Percentiles rank a stretch among this genome's conserved stretches.
phyloP scores from a whole-genome alignment of 805 yeast genomes.

The Sungouiozyma ichnusensis region DNA sequence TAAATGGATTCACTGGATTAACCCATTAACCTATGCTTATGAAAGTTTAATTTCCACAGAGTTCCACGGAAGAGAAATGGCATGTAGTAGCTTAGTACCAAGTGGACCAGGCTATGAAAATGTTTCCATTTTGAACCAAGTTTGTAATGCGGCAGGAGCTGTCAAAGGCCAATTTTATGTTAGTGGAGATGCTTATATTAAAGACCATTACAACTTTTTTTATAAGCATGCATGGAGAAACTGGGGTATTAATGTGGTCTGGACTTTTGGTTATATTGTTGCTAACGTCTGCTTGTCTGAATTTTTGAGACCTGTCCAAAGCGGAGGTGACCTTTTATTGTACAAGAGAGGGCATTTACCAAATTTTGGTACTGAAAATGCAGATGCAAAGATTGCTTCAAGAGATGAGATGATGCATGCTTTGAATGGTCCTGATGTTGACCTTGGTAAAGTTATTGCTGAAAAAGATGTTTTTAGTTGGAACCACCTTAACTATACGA shows the following conservation, averaged over 20 bases:
- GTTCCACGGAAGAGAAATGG: constrained; percentile 43
- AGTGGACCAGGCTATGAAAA: constrained; percentile 44
- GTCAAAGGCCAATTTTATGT: constrained; percentile 36
- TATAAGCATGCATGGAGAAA: constrained; percentile 49
- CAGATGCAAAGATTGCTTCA: constrained; percentile 30
- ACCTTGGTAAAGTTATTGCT: constrained; percentile 25
- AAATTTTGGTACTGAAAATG: constrained; percentile 25
- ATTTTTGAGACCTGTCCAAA: constrained; percentile 28
- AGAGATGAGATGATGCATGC: constrained; percentile 33
- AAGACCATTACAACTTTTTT: constrained; percentile 31
- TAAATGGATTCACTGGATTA: constrained; percentile 43
- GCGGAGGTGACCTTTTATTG: constrained; percentile 33
- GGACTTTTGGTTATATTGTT: constrained; percentile 32
- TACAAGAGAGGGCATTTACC: constrained; percentile 38
- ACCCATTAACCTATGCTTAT: constrained; percentile 39
- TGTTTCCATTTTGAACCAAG: constrained; percentile 30
- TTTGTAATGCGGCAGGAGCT: constrained; percentile 48
- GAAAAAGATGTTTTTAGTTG: constrained; percentile 55
- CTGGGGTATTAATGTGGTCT: constrained; percentile 45
- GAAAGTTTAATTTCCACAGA: constrained; percentile 50
- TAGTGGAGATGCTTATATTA: constrained; percentile 41
- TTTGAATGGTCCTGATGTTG: constrained; percentile 25
- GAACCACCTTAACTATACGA: constrained; percentile 58
- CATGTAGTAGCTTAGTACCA: constrained; percentile 43
- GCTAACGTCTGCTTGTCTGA: constrained; percentile 31